These are phyloP conservation scores for Ilyonectria robusta DNA, from an alignment of 2,329 filamentous ascomycete species.

Conservation along the genomic window DNA sequence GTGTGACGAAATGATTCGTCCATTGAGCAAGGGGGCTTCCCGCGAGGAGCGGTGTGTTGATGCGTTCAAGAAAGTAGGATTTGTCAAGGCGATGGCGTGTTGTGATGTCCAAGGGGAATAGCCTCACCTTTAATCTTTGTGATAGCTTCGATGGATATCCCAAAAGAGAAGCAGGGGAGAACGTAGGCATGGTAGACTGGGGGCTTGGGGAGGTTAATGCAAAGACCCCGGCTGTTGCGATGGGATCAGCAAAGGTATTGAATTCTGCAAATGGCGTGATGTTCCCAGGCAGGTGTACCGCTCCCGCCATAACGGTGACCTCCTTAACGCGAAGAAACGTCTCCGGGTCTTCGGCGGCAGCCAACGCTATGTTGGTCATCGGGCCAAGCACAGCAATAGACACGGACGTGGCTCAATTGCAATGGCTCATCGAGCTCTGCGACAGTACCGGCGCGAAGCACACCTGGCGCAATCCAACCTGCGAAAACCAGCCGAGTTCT, in stretches of 20 bases:
- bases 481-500: no score
- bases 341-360: constrained; percentile 84
- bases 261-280: constrained; percentile 86
- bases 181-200: not conserved
- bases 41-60: not conserved
- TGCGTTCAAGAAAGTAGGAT: not conserved
- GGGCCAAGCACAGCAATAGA: constrained; percentile 89
- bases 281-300: constrained; percentile 81
- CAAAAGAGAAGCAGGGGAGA: no score
- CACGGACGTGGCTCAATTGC: constrained; percentile 56
- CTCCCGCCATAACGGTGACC: constrained; percentile 90
- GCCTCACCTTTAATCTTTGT: not conserved
- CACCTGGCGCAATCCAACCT: no score
- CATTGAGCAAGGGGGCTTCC: not conserved
- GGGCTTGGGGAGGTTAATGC: not conserved
- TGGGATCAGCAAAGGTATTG: constrained; percentile 86
- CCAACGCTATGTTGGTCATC: constrained; percentile 86
- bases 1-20: not conserved
- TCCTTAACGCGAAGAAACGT: constrained; percentile 87
- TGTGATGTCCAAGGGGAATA: not conserved
- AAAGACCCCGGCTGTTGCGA: constrained; percentile 68
- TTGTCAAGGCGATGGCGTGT: not conserved
- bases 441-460: no score
- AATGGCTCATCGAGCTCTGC: no score
- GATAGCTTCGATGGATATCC: not conserved